Evolutionary conservation across 2,329 filamentous ascomycete species (phyloP).

Genomic region (Fusarium neocosmosporiellum): DNA sequence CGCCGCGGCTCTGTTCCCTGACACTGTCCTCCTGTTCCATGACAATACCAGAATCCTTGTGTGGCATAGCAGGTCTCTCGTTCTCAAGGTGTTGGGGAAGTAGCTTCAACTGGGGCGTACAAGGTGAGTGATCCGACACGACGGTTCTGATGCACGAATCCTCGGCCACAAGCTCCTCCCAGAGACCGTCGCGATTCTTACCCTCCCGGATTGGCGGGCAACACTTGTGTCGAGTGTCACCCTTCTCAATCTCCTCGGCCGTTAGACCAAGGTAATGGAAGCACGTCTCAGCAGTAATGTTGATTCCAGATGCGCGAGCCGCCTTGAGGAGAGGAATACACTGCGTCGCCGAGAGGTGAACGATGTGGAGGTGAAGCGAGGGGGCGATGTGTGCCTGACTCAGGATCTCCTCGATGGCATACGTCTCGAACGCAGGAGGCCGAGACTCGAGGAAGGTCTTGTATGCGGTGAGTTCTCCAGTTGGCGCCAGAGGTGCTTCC

Average conservation of each 20-base stretch:
- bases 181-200: conserved; percentile 85
- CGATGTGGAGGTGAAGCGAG: conserved; percentile 88
- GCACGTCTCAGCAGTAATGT: conserved; percentile 94
- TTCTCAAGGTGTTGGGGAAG: conserved; percentile 73
- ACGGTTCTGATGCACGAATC: conserved; percentile 91
- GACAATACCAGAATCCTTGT: conserved; percentile 66
- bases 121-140: conserved; percentile 95
- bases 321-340: conserved; percentile 83
- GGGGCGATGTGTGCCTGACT: conserved; percentile 84
- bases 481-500: conserved; percentile 74
- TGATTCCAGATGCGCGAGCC: conserved; percentile 78
- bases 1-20: conserved; percentile 65
- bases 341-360: conserved; percentile 90
- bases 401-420: conserved; percentile 88
- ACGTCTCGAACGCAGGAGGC: conserved; percentile 90
- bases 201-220: conserved; percentile 89
- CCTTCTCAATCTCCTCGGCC: conserved; percentile 82
- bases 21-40: conserved; percentile 52
- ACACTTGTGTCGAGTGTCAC: conserved; percentile 94
- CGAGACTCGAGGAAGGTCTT: conserved; percentile 92
- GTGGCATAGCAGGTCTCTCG: conserved; percentile 51
- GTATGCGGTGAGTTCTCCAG: conserved; percentile 81
- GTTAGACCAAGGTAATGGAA: conserved; percentile 93
- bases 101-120: conserved; percentile 93
- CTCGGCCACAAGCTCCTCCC: conserved; percentile 78